Evolutionary conservation across 176 grass and related monocot genomes (phyloP).

Genomic region (Hordeum marinum): DNA sequence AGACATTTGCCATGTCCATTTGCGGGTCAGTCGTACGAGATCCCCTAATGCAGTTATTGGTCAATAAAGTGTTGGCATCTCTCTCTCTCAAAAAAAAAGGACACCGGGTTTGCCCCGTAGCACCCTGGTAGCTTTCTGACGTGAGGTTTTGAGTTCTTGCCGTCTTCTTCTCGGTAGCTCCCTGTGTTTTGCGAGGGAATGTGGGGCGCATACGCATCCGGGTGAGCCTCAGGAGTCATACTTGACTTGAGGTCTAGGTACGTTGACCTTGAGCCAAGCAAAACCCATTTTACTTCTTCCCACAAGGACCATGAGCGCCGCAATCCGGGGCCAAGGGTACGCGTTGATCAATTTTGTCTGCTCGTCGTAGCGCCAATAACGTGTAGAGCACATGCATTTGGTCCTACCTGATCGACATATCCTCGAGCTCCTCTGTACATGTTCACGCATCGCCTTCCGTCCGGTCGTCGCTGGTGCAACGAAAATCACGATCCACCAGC

Average conservation of each 20-base stretch:
- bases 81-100: no score
- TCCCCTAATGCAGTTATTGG: no score
- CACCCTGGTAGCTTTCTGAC: no score
- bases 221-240: no score
- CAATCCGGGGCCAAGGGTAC: background rate
- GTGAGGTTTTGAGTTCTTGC: background rate
- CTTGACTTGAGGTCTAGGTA: background rate
- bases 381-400: background rate
- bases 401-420: background rate
- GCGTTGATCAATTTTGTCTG: background rate
- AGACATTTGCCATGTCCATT: no score
- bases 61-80: no score
- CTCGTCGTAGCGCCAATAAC: background rate
- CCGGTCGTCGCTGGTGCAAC: background rate
- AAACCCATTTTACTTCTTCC: background rate
- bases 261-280: background rate
- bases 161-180: background rate
- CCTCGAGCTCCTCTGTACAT: background rate
- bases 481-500: background rate
- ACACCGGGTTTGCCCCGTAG: no score
- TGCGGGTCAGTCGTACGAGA: no score
- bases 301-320: no score
- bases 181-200: no score
- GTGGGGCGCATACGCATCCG: no score
- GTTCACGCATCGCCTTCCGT: no score